phyloP scores from a whole-genome alignment of 495 filamentous ascomycete species.

The Recurvomyces mirabilis region DNA sequence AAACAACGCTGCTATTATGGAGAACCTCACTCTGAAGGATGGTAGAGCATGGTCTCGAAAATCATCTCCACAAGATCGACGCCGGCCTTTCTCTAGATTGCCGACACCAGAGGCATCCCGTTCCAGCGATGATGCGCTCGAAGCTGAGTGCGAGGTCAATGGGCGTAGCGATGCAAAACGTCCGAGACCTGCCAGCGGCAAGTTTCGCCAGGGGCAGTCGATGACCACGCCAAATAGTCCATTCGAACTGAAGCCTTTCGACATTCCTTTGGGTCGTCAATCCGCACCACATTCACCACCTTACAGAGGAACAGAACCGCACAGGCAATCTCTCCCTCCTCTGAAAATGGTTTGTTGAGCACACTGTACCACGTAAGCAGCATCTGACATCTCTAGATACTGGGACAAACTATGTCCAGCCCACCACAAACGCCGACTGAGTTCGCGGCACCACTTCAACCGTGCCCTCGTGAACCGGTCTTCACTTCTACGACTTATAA shows the following conservation, averaged over 20 bases:
- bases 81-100: too few relatives aligned
- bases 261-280: background rate
- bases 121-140: background rate
- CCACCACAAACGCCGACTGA: constrained; percentile 14
- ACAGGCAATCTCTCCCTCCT: constrained; percentile 14
- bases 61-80: too few relatives aligned
- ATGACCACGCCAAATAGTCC: background rate
- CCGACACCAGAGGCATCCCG: constrained; percentile 3
- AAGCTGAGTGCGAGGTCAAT: background rate
- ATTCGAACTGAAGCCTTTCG: background rate
- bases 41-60: too few relatives aligned
- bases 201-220: background rate
- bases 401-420: constrained; percentile 11
- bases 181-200: background rate
- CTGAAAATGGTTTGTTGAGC: constrained; percentile 13
- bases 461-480: constrained; percentile 10
- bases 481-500: constrained; percentile 12
- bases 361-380: background rate
- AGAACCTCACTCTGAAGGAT: too few relatives aligned
- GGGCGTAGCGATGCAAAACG: background rate
- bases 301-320: constrained; percentile 1
- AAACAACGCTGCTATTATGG: too few relatives aligned
- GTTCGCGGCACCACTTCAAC: constrained; percentile 1
- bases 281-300: constrained; percentile 13
- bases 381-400: constrained; percentile 3